These are phyloP conservation scores for Lasiosphaeria hispida DNA, from an alignment of 495 filamentous ascomycete genomes.

Conservation along the genomic window DNA sequence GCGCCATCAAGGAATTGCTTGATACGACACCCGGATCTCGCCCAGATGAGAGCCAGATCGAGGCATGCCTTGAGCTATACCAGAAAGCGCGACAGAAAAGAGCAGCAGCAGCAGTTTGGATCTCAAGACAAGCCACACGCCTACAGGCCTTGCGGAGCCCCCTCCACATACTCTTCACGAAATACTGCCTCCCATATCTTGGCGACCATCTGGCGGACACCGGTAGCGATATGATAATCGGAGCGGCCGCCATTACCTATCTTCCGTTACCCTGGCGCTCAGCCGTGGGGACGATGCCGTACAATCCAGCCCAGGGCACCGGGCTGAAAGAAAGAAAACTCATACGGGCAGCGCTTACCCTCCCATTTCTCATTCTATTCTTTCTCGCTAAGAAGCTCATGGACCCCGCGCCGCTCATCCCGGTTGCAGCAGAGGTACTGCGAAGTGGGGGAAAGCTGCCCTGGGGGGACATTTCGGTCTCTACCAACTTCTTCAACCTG, in stretches of 20 bases:
- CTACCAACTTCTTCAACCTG: neutral
- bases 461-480: neutral
- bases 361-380: conserved; percentile 12
- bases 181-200: conserved; percentile 1
- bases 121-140: neutral
- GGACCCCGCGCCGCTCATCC: neutral
- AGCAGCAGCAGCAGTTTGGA: conserved; percentile 1
- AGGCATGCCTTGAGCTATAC: neutral
- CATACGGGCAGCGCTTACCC: conserved; percentile 2
- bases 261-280: conserved; percentile 18
- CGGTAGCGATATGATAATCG: conserved; percentile 6
- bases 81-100: conserved; percentile 8
- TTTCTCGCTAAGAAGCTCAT: conserved; percentile 4
- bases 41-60: neutral
- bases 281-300: conserved; percentile 13
- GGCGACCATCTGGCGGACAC: conserved; percentile 8
- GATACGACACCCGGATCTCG: neutral
- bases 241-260: conserved; percentile 12
- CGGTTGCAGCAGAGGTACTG: neutral
- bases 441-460: neutral
- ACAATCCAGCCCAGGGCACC: conserved; percentile 19
- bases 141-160: conserved; percentile 9
- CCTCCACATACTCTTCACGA: neutral
- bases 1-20: conserved; percentile 13
- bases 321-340: conserved; percentile 19